A percentile compares a stretch with the other conserved stretches of the same genome.
Evolutionary conservation across 108 stramenopile genomes (phyloP).

Genomic region (Cylindrotheca fusiformis): DNA sequence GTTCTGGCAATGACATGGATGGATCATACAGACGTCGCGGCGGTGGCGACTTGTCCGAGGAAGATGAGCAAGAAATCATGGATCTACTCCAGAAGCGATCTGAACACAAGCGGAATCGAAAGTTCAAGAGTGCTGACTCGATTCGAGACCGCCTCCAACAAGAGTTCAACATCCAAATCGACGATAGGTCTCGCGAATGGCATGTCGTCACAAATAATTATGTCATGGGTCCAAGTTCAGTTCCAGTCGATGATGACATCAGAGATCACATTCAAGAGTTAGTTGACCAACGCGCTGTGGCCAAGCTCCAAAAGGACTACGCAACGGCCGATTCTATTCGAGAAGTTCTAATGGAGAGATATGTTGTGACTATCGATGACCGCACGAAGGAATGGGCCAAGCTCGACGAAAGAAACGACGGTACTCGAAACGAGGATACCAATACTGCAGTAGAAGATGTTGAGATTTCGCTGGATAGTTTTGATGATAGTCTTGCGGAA

Average conservation of each 20-base stretch:
- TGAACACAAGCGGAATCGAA: conserved; percentile 40
- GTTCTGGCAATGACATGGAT: conserved; percentile 5
- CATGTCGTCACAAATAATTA: conserved; percentile 15
- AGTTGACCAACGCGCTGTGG: conserved; percentile 28
- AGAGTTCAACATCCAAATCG: conserved; percentile 44
- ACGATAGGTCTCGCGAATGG: conserved; percentile 55
- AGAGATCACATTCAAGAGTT: neutral
- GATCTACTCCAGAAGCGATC: conserved; percentile 31
- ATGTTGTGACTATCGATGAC: conserved; percentile 49
- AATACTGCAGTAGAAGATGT: neutral
- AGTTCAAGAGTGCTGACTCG: conserved; percentile 56
- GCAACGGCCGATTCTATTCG: conserved; percentile 58
- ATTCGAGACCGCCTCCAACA: conserved; percentile 46
- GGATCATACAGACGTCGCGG: conserved; percentile 31
- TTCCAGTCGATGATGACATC: neutral
- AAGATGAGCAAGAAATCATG: conserved; percentile 28
- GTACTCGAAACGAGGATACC: too few species aligned
- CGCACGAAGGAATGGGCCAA: conserved; percentile 45
- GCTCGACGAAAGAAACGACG: neutral
- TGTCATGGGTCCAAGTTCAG: neutral
- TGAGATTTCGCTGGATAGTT: neutral
- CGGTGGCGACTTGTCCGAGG: conserved; percentile 35
- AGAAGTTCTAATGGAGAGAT: conserved; percentile 43
- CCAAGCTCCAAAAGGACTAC: conserved; percentile 45
- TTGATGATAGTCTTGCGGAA: neutral